Evolutionary conservation across 345 rosid genomes (phyloP), one percentile per base, ranked within the genome.

Genomic region (Diplotaxis tenuifolia): DNA sequence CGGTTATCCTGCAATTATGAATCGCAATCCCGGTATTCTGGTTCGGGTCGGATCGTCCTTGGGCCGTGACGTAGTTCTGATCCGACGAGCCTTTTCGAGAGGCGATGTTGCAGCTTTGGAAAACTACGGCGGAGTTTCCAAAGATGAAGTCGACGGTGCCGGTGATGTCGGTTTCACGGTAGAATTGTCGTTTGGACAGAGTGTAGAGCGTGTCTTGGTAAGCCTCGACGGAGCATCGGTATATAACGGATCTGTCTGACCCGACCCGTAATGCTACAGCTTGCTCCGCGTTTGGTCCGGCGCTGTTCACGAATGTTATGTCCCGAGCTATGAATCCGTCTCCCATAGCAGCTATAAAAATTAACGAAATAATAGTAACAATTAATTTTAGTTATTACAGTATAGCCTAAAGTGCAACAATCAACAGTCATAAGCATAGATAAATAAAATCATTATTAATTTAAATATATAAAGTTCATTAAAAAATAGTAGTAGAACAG

Each of bases 221-320:
- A 0, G 76, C 88, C 4, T 70, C 36, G 15, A 84, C 36, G 3
- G 82, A 79, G 28, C 90, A 86, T 60, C 80, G 79, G 38, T 57
- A 84, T 1, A 84, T 80, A 2, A 86, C 88, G 75, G 86, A 79
- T 10, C 32, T 71, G 19, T 84, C 87, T 1, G 91, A 79, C 22
- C 86, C 85, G 19, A 86, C 84, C 9, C 94, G 85, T 9, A 89
- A 75, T 0, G 94, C 94, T n/a, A 89, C 94, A 9, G 94, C 94
- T 65, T 89, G 94, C 45, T 82, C 87, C 7, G 80, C 65, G 11
- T 36, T 67, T 8, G 94, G 80, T 5, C 94, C 94, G 4, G 94
- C 94, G 0, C 83, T 85, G 91, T 89, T 89, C 57, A 78, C 71
- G 66, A 89, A 70, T 11, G 88, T 86, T 49, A 89, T 80, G 76